A percentile compares a stretch with the other conserved stretches of the same genome.
phyloP scores from a whole-genome alignment of 2,329 filamentous ascomycete genomes.

The Talaromyces marneffei region DNA sequence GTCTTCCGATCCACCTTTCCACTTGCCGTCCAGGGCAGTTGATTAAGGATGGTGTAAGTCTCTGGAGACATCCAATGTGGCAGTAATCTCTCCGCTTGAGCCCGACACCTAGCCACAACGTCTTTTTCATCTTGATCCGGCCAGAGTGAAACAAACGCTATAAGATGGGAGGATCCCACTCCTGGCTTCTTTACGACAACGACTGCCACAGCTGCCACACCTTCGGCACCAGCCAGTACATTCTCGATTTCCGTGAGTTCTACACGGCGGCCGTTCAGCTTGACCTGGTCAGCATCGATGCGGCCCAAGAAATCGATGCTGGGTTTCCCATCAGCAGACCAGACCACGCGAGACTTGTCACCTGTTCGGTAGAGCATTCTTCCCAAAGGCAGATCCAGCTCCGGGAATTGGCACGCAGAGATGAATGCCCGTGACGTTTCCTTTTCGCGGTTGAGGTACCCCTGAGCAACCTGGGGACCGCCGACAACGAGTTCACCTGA shows the following conservation, averaged over 20 bases:
- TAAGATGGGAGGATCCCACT: constrained; percentile 22
- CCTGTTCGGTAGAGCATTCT: constrained; percentile 45
- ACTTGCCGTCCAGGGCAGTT: background rate
- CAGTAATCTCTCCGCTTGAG: constrained; percentile 18
- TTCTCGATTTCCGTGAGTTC: constrained; percentile 47
- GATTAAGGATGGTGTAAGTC: constrained; percentile 1
- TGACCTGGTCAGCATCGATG: constrained; percentile 53
- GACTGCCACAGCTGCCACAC: constrained; percentile 22
- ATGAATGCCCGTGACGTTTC: constrained; percentile 11
- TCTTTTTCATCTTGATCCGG: constrained; percentile 12
- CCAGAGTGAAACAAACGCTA: constrained; percentile 22
- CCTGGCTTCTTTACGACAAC: constrained; percentile 19
- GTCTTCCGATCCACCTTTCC: constrained; percentile 5
- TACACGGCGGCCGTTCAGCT: constrained; percentile 56
- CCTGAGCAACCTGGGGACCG: constrained; percentile 7
- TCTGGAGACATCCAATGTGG: constrained; percentile 7
- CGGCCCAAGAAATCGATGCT: constrained; percentile 61
- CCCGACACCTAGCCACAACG: constrained; percentile 17
- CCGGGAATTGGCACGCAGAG: background rate
- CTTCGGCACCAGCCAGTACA: constrained; percentile 19
- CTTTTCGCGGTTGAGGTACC: constrained; percentile 11
- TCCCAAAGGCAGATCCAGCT: constrained; percentile 18
- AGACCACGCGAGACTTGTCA: constrained; percentile 51
- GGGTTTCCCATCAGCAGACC: constrained; percentile 49
- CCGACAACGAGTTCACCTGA: constrained; percentile 16